Evolutionary conservation across 176 grass and related monocot genomes (phyloP).

Genomic region (Oryza glaberrima): DNA sequence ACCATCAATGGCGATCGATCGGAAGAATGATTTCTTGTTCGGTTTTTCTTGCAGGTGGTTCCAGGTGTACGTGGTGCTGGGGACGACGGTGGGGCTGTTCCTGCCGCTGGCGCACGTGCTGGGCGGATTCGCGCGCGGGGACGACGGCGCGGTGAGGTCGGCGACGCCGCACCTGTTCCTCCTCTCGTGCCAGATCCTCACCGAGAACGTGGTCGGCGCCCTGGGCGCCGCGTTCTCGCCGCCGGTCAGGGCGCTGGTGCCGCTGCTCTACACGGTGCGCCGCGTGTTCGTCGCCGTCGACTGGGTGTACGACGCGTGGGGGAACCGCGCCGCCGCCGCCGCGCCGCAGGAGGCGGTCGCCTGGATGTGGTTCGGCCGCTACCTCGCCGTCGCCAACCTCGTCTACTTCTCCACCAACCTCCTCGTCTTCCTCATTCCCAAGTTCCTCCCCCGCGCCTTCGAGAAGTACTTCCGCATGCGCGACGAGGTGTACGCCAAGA

Average conservation of each 20-base stretch:
- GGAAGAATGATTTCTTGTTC: no score
- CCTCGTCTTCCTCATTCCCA: conserved; percentile 80
- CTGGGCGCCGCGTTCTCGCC: conserved; percentile 68
- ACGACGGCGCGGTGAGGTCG: conserved; percentile 64
- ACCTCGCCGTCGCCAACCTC: conserved; percentile 66
- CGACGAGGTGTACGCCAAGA: conserved; percentile 50
- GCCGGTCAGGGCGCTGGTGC: conserved; percentile 73
- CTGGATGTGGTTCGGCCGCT: conserved; percentile 83
- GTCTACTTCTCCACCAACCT: conserved; percentile 83
- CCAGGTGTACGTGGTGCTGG: conserved; percentile 70
- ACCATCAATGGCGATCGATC: background rate
- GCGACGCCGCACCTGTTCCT: conserved; percentile 93
- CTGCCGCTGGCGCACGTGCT: conserved; percentile 92
- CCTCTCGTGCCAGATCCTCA: conserved; percentile 89
- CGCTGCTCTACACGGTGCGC: conserved; percentile 84
- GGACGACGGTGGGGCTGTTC: conserved; percentile 81
- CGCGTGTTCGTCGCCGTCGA: conserved; percentile 76
- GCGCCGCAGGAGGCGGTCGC: conserved; percentile 46
- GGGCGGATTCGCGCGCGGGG: conserved; percentile 82
- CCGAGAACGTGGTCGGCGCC: conserved; percentile 80
- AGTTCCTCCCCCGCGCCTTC: conserved; percentile 72
- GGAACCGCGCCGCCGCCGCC: background rate
- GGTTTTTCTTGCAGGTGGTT: conserved; percentile 28
- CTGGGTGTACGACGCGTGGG: conserved; percentile 73
- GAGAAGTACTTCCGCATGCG: conserved; percentile 79